Conservation (phyloP, 1,284 basidiomycete species). For the Porogramme epimiltina region DNA sequence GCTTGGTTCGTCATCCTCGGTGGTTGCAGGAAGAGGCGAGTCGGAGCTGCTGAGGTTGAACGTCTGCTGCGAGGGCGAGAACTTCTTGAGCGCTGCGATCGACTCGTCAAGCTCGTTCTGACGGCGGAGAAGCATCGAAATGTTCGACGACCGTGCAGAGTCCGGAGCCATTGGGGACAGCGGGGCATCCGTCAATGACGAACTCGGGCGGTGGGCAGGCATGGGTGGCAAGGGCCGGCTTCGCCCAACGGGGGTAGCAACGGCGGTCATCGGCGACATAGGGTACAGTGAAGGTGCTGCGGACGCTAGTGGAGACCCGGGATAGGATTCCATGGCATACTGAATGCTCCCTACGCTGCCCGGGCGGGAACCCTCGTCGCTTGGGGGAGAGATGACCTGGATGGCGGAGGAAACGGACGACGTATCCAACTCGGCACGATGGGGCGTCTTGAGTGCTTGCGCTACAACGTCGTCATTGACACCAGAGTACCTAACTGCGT, state of each 20-base stretch:
- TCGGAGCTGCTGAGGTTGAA: constrained; percentile 5
- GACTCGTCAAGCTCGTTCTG: constrained; percentile 67
- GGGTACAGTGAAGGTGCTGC: constrained; percentile 5
- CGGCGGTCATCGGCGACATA: constrained; percentile 12
- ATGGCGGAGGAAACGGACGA: constrained; percentile 3
- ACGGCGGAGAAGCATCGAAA: constrained; percentile 57
- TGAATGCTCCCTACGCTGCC: constrained; percentile 6
- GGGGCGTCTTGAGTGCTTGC: constrained; percentile 11
- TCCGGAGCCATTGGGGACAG: constrained; percentile 13
- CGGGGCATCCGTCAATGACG: constrained; percentile 11
- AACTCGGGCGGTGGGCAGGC: constrained; percentile 9
- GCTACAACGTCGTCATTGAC: constrained; percentile 14
- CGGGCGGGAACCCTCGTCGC: constrained; percentile 11
- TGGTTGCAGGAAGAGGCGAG: not conserved
- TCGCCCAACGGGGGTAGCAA: constrained; percentile 13
- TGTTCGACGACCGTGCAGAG: constrained; percentile 34
- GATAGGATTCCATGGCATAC: constrained; percentile 8
- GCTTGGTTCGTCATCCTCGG: not conserved
- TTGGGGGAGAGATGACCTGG: constrained; percentile 6
- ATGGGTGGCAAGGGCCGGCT: constrained; percentile 22
- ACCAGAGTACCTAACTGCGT: constrained; percentile 17
- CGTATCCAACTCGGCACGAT: not conserved
- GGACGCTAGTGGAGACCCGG: constrained; percentile 13
- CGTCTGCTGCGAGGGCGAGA: constrained; percentile 37
- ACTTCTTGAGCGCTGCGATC: constrained; percentile 57